Conservation (phyloP, 306 rosid genomes). For the Fragaria iinumae region DNA sequence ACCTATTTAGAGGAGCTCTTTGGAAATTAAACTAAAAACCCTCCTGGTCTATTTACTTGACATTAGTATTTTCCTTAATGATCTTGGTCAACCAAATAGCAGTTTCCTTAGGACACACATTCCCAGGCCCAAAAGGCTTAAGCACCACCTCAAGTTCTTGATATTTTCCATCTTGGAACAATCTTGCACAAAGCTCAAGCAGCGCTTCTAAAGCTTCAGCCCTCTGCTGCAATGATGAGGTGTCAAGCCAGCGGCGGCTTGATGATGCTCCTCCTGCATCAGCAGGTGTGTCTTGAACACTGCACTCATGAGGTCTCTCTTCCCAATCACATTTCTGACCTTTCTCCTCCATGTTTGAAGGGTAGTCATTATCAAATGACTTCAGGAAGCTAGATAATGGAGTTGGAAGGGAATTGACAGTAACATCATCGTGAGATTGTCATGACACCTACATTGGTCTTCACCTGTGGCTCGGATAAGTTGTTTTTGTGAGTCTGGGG, state of each 20-base stretch:
- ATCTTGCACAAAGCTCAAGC: slow-evolving; percentile 92
- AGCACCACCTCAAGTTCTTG: slow-evolving; percentile 88
- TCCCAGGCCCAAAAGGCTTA: slow-evolving; percentile 89
- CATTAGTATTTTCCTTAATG: background rate
- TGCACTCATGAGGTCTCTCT: slow-evolving; percentile 46
- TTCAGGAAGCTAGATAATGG: background rate
- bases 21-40: background rate
- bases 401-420: background rate
- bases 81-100: slow-evolving; percentile 18
- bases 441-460: background rate
- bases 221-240: slow-evolving; percentile 73
- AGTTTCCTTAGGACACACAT: slow-evolving; percentile 94
- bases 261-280: slow-evolving; percentile 72
- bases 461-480: background rate
- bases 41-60: background rate
- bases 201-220: slow-evolving; percentile 93
- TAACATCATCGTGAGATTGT: background rate
- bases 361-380: background rate
- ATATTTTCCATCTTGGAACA: slow-evolving; percentile 77
- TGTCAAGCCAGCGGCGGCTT: slow-evolving; percentile 67
- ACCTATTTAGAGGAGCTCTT: background rate
- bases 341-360: background rate
- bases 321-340: slow-evolving; percentile 24
- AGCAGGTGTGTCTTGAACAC: slow-evolving; percentile 41
- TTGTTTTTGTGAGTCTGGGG: background rate